These are phyloP conservation scores for Sarocladium kiliense DNA, from an alignment of 2,329 filamentous ascomycete genomes.

Conservation along the genomic window DNA sequence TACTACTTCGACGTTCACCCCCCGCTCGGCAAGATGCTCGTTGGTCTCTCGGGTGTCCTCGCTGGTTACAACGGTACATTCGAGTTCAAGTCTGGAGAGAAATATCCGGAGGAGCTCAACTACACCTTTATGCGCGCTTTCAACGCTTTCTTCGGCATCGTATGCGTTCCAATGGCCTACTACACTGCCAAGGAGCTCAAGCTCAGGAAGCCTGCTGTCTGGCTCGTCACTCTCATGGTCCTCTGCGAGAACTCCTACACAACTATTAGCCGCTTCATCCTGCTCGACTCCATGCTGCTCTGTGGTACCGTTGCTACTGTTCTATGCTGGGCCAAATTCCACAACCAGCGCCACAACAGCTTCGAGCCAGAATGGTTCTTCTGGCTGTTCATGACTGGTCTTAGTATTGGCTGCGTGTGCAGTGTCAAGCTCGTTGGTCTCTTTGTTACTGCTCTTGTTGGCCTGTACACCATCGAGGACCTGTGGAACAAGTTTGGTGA, in stretches of 20 bases:
- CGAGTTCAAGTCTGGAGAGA: slow-evolving; percentile 98
- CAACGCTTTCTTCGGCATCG: slow-evolving; percentile 89
- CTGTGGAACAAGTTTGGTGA: slow-evolving; percentile 98
- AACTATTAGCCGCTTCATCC: slow-evolving; percentile 96
- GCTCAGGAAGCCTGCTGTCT: slow-evolving; percentile 80
- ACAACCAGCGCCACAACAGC: slow-evolving; percentile 76
- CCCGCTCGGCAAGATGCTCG: slow-evolving; percentile 96
- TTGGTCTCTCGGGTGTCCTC: slow-evolving; percentile 91
- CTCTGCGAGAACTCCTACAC: slow-evolving; percentile 99
- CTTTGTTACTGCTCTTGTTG: slow-evolving; percentile 91
- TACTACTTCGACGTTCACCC: slow-evolving; percentile 95
- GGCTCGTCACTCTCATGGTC: slow-evolving; percentile 94
- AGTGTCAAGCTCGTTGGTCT: slow-evolving; percentile 98
- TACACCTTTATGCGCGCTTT: slow-evolving; percentile 99
- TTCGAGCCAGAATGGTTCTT: slow-evolving; percentile 91
- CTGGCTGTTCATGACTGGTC: slow-evolving; percentile 88
- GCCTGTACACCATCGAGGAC: slow-evolving; percentile 92
- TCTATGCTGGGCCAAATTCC: slow-evolving; percentile 96
- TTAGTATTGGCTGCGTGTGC: slow-evolving; percentile 96
- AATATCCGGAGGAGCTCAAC: slow-evolving; percentile 87
- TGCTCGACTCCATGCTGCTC: slow-evolving; percentile 96
- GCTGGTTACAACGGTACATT: slow-evolving; percentile 99
- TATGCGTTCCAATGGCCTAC: slow-evolving; percentile 91
- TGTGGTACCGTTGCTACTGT: slow-evolving; percentile 98
- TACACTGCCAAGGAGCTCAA: slow-evolving; percentile 89